Base-by-base conservation (phyloP, 2,329 filamentous ascomycete species). In the Akanthomyces uredinophilus region DNA sequence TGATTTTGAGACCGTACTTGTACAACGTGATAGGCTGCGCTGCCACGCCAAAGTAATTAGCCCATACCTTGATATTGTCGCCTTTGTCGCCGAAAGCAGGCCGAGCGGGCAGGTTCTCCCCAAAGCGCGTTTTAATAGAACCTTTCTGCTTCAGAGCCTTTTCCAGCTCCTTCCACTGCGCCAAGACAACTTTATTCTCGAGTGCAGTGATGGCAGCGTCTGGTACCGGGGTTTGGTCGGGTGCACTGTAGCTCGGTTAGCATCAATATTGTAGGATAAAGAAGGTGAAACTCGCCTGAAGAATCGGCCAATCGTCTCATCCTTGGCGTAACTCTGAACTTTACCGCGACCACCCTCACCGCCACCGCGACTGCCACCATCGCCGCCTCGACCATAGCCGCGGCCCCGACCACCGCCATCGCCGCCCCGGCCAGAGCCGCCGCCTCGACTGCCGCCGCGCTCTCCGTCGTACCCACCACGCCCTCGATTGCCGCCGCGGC, bases 1-100 rank as follows among this genome's bases (percentile, higher is more conserved):
- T 66, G 13, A 78, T 75, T 1, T 75, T 70, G 11, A 85, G 63
- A 3, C 72, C 74, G 68, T 85, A 85, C 62, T 76, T 79, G 68
- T 75, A 79, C 5, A 83, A 63, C 0, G 66, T 63, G 1, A 72
- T 67, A 0, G 71, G 67, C 46, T 75, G 74, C 8, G 80, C 65
- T 7, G 73, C 67, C 53, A 86, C 62, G 1, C 71, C 71, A 66
- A 83, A 85, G 66, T 82, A 85, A 68, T 86, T 86, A 5, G 82
- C 74, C 81, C 81, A 85, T 0, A 86, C 72, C 1, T 72, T 66
- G 2, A 83, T 77, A 0, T 69, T 50, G 1, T 52, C 70, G 4
- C 83, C 83, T 5, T 65, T 66, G 3, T 69, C 75, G 22, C 82
- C 82, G 64, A 79, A 85, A 1, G 76, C 77, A 22, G 83, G 83